Base-by-base conservation (phyloP, 176 grass and related monocot genomes). In the Canna indica region DNA sequence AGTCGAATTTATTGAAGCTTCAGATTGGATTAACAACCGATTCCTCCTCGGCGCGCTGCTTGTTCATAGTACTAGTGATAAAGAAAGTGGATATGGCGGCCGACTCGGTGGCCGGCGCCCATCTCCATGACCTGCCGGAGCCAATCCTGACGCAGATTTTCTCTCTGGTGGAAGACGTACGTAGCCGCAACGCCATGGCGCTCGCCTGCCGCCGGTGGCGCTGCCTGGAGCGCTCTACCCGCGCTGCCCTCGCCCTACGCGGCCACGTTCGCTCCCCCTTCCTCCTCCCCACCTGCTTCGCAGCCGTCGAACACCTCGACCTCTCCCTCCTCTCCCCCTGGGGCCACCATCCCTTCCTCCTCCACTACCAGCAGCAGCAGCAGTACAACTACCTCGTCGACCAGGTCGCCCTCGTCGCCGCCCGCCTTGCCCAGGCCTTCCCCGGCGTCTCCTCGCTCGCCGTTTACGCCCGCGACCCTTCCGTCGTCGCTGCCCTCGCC, bases 381-480 rank as follows among this genome's bases (percentile, higher is more conserved):
- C 24, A 17, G 9, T 44, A 70, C 8, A 42, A 67, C 22, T 47
- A 73, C 72, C 29, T 54, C 50, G 73, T 47, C 30, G 73, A 62
- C 47, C 81, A 35, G 0, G 78, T 81, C 57, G 31, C 68, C 20
- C 20, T 69, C 79, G 69, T 87, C 36, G 78, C 81, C 0, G 62
- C 29, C 9, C 79, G 69, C 33, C 80, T 99, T 74, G 84, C 80
- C 6, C 35, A 33, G 5, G 72, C 38, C 72, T 99, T 99, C 82
- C 95, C 95, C 28, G 47, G 33, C 38, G 86, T 99, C 27, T 20
- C 82, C 47, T 75, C 54, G 2, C 81, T 99, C 70, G 47, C 78
- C 24, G 78, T 99, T 34, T 99, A 90, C 78, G 88, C 86, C 80
- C 95, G 95, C 48, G 95, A 99, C 79, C 90, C 95, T 9, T 74